A percentile compares a stretch with the other conserved stretches of the same genome.
These are phyloP conservation scores for Paramecium octaurelia DNA, from an alignment of 73 alveolate species.

Conservation along the genomic window DNA sequence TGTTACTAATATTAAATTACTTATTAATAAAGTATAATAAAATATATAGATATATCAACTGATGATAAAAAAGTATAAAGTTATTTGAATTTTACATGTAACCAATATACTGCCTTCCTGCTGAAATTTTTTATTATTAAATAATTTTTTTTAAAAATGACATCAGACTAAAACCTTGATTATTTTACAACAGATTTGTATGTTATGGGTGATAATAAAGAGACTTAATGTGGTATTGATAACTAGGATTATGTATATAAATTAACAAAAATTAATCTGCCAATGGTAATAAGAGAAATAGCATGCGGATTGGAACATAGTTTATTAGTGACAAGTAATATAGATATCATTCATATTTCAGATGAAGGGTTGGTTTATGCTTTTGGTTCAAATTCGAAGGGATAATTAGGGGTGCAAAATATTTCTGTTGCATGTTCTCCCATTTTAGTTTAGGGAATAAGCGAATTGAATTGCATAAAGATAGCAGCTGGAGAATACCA, in stretches of 20 bases:
- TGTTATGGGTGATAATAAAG: constrained; percentile 11
- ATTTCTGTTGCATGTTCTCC: background rate
- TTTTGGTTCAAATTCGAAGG: background rate
- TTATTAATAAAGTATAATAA: background rate
- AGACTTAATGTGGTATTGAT: background rate
- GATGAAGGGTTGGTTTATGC: constrained; percentile 13
- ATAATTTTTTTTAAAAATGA: background rate
- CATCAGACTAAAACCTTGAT: background rate
- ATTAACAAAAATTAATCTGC: background rate
- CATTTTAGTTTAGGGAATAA: background rate
- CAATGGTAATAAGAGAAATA: constrained; percentile 35
- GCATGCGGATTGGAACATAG: constrained; percentile 3
- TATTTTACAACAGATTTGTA: background rate
- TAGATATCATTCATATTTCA: background rate
- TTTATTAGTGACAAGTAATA: background rate
- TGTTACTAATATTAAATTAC: background rate
- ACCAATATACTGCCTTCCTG: constrained; percentile 55
- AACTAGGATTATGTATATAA: background rate
- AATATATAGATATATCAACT: background rate
- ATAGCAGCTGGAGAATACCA: constrained; percentile 27
- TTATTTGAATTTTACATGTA: constrained; percentile 12
- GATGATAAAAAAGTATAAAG: constrained; percentile 18
- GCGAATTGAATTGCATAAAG: background rate
- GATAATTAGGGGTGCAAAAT: background rate
- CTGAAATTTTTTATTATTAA: constrained; percentile 1